Conservation (phyloP, 345 rosid species). For the Tarenaya hassleriana region DNA sequence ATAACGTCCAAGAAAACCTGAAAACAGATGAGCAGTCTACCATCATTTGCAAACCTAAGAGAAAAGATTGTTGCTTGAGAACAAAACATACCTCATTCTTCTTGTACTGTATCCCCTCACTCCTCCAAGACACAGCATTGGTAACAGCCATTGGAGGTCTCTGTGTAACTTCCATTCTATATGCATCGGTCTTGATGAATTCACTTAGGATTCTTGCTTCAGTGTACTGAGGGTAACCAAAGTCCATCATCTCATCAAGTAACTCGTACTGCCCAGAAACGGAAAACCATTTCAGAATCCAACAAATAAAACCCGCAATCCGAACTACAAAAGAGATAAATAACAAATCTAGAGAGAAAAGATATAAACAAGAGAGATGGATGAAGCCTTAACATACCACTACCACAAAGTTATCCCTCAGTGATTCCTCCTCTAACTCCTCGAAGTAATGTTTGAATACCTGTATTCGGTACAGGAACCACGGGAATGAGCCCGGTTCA, state of each 20-base stretch:
- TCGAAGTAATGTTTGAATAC: slow-evolving; percentile 98
- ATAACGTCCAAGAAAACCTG: slow-evolving; percentile 94
- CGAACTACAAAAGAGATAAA: neutral
- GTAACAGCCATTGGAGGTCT: slow-evolving; percentile 91
- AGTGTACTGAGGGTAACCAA: slow-evolving; percentile 73
- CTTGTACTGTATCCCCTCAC: slow-evolving; percentile 68
- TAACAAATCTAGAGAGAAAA: slow-evolving; percentile 4
- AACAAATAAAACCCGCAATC: neutral
- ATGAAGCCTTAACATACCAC: slow-evolving; percentile 55
- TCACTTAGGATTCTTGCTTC: slow-evolving; percentile 78
- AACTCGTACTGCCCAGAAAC: slow-evolving; percentile 68
- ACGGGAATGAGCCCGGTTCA: neutral
- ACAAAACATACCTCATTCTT: slow-evolving; percentile 52
- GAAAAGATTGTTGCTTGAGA: neutral
- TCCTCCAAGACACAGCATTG: slow-evolving; percentile 83
- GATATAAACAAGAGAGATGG: neutral
- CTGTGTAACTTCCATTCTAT: slow-evolving; percentile 74
- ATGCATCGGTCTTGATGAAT: slow-evolving; percentile 83
- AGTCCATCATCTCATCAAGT: slow-evolving; percentile 89
- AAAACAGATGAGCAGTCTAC: slow-evolving; percentile 17
- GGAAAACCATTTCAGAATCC: slow-evolving; percentile 16
- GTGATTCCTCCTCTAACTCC: slow-evolving; percentile 92
- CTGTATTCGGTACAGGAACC: slow-evolving; percentile 18
- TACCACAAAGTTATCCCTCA: slow-evolving; percentile 95
- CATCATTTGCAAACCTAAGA: slow-evolving; percentile 14